Conservation (phyloP, 192 early-diverging fungal species). For the Podila verticillata region DNA sequence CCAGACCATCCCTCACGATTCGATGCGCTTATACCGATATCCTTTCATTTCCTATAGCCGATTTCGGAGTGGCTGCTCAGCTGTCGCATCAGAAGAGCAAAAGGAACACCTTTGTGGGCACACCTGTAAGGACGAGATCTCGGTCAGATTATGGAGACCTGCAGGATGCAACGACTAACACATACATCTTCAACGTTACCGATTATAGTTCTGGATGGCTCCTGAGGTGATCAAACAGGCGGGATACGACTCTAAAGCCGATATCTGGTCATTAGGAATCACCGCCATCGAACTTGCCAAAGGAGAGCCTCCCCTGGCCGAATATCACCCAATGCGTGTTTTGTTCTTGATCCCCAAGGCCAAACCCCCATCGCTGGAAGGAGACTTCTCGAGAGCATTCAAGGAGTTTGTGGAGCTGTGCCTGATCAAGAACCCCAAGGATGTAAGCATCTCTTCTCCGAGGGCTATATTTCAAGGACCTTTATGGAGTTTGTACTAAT, state of each 20-base stretch:
- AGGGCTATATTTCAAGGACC: background rate
- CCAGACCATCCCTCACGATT: background rate
- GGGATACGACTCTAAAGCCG: constrained; percentile 80
- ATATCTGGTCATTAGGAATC: constrained; percentile 98
- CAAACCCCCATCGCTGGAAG: constrained; percentile 85
- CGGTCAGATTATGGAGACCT: too few relatives aligned
- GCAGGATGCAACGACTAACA: background rate
- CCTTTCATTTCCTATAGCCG: constrained; percentile 64
- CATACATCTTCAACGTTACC: background rate
- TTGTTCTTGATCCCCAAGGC: constrained; percentile 94
- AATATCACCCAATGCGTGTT: constrained; percentile 95
- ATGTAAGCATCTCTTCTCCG: constrained; percentile 54
- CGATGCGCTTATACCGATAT: background rate
- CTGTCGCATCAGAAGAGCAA: constrained; percentile 61
- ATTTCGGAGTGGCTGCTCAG: constrained; percentile 97
- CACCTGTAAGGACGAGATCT: constrained; percentile 72
- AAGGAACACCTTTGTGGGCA: constrained; percentile 95
- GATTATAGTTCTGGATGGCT: constrained; percentile 82
- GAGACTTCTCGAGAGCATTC: constrained; percentile 83
- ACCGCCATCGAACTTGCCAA: constrained; percentile 96
- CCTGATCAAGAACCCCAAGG: constrained; percentile 85
- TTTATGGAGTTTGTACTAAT: background rate
- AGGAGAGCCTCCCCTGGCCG: constrained; percentile 92
- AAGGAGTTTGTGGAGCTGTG: constrained; percentile 92
- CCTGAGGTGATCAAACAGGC: constrained; percentile 95